Conservation (phyloP, 2,329 filamentous ascomycete genomes). For the Cladophialophora yegresii region DNA sequence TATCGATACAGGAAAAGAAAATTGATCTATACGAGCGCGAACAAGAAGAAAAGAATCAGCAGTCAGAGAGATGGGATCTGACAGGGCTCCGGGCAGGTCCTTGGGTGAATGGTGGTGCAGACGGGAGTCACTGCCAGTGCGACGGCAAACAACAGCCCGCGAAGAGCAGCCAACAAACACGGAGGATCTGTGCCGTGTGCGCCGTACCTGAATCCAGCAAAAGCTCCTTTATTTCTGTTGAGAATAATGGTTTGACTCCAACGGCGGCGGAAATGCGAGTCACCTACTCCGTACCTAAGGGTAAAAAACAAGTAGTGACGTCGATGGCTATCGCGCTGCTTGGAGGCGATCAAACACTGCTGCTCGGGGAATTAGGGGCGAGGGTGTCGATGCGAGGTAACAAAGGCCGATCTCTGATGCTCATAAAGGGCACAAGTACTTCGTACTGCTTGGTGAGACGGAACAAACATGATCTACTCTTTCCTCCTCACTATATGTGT, state of each 20-base stretch:
- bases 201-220: slow-evolving; percentile 3
- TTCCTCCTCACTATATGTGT: background rate
- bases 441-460: background rate
- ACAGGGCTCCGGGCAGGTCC: slow-evolving; percentile 2
- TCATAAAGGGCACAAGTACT: too few species aligned
- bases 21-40: background rate
- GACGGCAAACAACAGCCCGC: background rate
- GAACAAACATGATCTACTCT: background rate
- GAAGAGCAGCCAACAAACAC: background rate
- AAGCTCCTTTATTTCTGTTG: background rate
- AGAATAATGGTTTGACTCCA: background rate
- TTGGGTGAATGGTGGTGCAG: slow-evolving; percentile 2
- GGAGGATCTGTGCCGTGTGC: background rate
- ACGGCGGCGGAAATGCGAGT: background rate
- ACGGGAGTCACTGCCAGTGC: slow-evolving; percentile 3
- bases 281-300: too few species aligned
- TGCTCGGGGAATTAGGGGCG: background rate
- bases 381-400: background rate
- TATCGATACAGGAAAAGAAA: slow-evolving; percentile 13
- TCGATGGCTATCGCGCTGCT: background rate
- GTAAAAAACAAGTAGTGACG: slow-evolving; percentile 1
- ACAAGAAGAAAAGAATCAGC: slow-evolving; percentile 5
- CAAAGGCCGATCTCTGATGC: background rate
- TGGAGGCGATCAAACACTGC: background rate
- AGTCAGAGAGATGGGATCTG: slow-evolving; percentile 2